Base-by-base conservation (phyloP, 176 grass and related monocot genomes). In the Oryza punctata region DNA sequence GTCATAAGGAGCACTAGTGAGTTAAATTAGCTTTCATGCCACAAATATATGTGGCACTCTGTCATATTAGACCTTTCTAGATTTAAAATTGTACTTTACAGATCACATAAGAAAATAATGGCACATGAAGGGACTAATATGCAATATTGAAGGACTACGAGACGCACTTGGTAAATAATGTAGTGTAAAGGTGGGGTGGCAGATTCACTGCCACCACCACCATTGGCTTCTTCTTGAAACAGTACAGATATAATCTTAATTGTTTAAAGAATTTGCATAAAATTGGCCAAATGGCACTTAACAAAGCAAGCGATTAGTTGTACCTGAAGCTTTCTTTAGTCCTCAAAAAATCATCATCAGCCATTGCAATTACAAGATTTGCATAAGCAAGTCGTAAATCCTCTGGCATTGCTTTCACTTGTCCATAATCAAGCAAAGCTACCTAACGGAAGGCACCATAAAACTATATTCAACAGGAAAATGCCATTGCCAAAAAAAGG, bases 391-490 rank as follows among this genome's bases (percentile, higher is more conserved):
- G 93, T 54, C 96, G 87, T 80, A 98, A 88, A 81, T 86, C 83
- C 11, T 98, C 89, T 68, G 93, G 89, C 78, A 98, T 92, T 91
- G 95, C 75, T 85, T 98, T 98, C 77, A 98, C 96, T 93, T 98
- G 96, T 84, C 96, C 96, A 81, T 95, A 98, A 90, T 98, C 96
- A 89, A 98, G 92, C 69, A 98, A 95, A 65, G 93, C 93, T 78
- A 98, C 96, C 96, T 98, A 84, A 84, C 35, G 69, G 29, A 87
- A 70, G 26, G 10, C 26, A 82, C 12, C 63, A 76, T 30, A 82
- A 70, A 80, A 66, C 13, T 38, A 38, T 81, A 77, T 80, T 75
- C 43, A 78, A 40, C 32, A 23, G 2, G 37, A 93, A 82, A 43
- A 74, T 73, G 43, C 3, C 77, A 50, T 70, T 80, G 21, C 44